A percentile compares a stretch with the other conserved stretches of the same genome.
These are phyloP conservation scores for Colletotrichum sp. DNA, from an alignment of 2,329 filamentous ascomycete species.

Conservation along the genomic window DNA sequence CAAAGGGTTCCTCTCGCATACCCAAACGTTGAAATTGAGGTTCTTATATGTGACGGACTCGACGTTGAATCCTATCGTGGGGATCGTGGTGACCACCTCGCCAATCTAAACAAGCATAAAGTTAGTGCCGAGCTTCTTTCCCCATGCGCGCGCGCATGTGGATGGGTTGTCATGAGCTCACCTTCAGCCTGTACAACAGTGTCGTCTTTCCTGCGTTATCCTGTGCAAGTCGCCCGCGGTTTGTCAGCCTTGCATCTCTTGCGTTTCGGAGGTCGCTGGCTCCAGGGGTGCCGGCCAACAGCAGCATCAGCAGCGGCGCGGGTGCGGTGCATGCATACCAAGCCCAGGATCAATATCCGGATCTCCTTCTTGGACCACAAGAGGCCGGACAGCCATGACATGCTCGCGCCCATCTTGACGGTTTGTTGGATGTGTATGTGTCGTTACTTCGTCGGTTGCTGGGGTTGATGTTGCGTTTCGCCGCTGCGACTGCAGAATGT, in stretches of 20 bases:
- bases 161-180: constrained; percentile 35
- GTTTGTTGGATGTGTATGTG: neutral
- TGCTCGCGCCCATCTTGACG: constrained; percentile 64
- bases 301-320: neutral
- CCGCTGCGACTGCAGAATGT: neutral
- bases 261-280: neutral
- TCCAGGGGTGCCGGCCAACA: neutral
- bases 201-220: constrained; percentile 99
- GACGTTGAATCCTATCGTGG: constrained; percentile 99
- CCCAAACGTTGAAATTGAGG: constrained; percentile 98
- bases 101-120: constrained; percentile 70
- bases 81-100: constrained; percentile 98
- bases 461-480: neutral
- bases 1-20: constrained; percentile 50
- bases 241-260: constrained; percentile 3
- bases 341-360: constrained; percentile 89
- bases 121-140: constrained; percentile 8
- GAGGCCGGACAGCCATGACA: constrained; percentile 74
- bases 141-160: neutral
- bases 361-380: constrained; percentile 98
- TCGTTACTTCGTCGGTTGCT: neutral
- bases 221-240: constrained; percentile 48
- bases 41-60: constrained; percentile 99
- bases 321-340: constrained; percentile 64
- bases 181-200: constrained; percentile 93